phyloP scores from a whole-genome alignment of 805 yeast genomes.

The Kazachstania kunashirensis region DNA sequence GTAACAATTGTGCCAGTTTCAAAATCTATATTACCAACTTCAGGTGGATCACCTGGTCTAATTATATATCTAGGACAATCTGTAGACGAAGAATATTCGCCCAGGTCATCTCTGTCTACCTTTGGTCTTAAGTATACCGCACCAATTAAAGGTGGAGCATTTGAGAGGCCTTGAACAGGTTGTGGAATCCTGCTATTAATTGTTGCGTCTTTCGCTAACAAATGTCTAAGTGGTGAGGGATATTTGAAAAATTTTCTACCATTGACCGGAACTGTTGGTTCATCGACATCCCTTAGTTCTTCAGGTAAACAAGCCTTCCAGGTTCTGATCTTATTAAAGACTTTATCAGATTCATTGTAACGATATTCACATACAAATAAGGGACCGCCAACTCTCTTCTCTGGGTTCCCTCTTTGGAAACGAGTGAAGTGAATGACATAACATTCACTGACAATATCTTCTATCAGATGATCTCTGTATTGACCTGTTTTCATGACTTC shows the following conservation, averaged over 20 bases:
- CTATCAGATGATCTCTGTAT: slow-evolving; percentile 84
- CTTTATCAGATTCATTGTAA: slow-evolving; percentile 82
- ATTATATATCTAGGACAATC: slow-evolving; percentile 37
- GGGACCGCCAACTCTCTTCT: slow-evolving; percentile 66
- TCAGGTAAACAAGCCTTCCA: slow-evolving; percentile 99
- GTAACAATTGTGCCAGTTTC: slow-evolving; percentile 26
- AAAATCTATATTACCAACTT: slow-evolving; percentile 28
- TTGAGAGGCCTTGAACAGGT: slow-evolving; percentile 68
- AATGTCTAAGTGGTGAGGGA: slow-evolving; percentile 75
- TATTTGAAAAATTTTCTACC: slow-evolving; percentile 60
- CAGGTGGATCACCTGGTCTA: slow-evolving; percentile 35
- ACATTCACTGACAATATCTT: slow-evolving; percentile 85
- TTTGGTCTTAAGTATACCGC: slow-evolving; percentile 76
- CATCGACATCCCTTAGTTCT: slow-evolving; percentile 78
- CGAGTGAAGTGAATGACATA: slow-evolving; percentile 91
- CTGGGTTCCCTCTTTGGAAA: slow-evolving; percentile 91
- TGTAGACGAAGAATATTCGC: slow-evolving; percentile 51
- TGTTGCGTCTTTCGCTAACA: slow-evolving; percentile 69
- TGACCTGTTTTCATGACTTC: slow-evolving; percentile 97
- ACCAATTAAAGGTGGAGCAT: slow-evolving; percentile 89
- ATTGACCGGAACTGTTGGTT: slow-evolving; percentile 63
- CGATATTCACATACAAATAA: slow-evolving; percentile 91
- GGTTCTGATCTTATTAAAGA: slow-evolving; percentile 88
- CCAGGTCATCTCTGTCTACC: slow-evolving; percentile 72
- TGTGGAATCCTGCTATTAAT: slow-evolving; percentile 69